Conservation (phyloP, 441 rosid genomes). For the Iberis amara region DNA sequence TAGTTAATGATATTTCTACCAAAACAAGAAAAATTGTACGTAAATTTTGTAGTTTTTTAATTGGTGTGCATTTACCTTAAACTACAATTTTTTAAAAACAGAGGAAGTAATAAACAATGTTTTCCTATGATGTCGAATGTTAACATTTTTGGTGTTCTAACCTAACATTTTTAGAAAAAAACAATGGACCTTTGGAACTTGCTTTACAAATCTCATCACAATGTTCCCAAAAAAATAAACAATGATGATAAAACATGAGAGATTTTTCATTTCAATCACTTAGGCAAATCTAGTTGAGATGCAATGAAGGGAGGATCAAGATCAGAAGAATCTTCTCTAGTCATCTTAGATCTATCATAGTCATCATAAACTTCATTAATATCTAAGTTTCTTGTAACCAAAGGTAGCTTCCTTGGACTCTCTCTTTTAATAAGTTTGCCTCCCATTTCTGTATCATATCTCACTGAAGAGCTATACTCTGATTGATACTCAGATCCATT, state of each 20-base stretch:
- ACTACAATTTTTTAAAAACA: too few species aligned
- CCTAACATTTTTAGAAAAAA: background rate
- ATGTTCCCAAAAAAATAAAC: slow-evolving; percentile 2
- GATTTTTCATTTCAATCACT: slow-evolving; percentile 16
- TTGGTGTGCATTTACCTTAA: too few species aligned
- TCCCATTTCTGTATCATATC: slow-evolving; percentile 29
- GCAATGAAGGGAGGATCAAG: slow-evolving; percentile 25
- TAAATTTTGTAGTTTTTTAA: too few species aligned
- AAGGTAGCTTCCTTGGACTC: slow-evolving; percentile 23
- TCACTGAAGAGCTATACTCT: slow-evolving; percentile 27
- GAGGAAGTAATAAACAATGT: slow-evolving; percentile 13
- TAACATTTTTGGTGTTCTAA: slow-evolving; percentile 5
- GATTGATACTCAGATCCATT: slow-evolving; percentile 24
- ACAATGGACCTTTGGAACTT: slow-evolving; percentile 1
- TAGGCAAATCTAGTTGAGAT: slow-evolving; percentile 25
- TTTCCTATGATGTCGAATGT: slow-evolving; percentile 16
- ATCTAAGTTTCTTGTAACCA: background rate
- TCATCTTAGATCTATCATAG: slow-evolving; percentile 11
- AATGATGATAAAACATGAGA: slow-evolving; percentile 15
- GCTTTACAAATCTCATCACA: slow-evolving; percentile 15
- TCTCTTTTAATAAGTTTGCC: slow-evolving; percentile 26
- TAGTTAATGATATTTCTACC: too few species aligned
- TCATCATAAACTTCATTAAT: background rate
- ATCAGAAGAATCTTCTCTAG: slow-evolving; percentile 18
- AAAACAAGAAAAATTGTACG: too few species aligned